Percentiles rank a stretch among this genome's conserved stretches.
These are phyloP conservation scores for Backusella psychrophila DNA, from an alignment of 192 early-diverging fungal species.

Conservation along the genomic window DNA sequence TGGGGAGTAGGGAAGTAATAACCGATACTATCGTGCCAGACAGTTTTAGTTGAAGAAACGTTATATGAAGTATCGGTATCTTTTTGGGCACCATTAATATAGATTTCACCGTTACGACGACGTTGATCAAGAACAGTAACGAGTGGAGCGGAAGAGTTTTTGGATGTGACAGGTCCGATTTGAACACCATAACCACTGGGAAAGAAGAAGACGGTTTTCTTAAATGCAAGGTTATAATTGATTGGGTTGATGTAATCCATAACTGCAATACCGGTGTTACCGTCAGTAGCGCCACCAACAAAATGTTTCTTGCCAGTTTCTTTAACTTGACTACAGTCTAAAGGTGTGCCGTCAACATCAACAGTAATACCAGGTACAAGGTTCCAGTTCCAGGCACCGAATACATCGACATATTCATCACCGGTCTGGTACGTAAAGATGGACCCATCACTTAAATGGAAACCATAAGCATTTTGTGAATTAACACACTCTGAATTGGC, in stretches of 20 bases:
- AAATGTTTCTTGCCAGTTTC: conserved; percentile 13
- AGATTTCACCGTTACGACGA: conserved; percentile 15
- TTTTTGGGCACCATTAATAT: neutral
- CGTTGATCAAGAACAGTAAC: conserved; percentile 24
- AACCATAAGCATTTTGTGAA: conserved; percentile 24
- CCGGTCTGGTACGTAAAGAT: conserved; percentile 28
- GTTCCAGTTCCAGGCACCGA: conserved; percentile 30
- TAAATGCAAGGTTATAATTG: conserved; percentile 6
- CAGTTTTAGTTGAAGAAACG: neutral
- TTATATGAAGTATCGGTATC: conserved; percentile 11
- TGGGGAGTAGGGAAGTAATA: conserved; percentile 16
- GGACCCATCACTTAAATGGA: conserved; percentile 30
- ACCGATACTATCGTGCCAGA: conserved; percentile 29
- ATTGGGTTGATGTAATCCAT: conserved; percentile 23
- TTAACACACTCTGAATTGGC: conserved; percentile 29
- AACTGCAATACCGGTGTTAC: conserved; percentile 23
- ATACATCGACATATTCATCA: conserved; percentile 31
- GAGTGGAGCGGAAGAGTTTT: neutral
- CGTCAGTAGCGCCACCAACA: conserved; percentile 26
- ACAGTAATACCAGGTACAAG: conserved; percentile 32
- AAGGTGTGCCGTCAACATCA: conserved; percentile 11
- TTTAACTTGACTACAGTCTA: conserved; percentile 12
- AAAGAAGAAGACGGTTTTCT: conserved; percentile 29
- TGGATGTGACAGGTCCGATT: neutral
- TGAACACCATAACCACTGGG: conserved; percentile 21